Conservation (phyloP, 1,284 basidiomycete species). For the Ustilago xerochloae region DNA sequence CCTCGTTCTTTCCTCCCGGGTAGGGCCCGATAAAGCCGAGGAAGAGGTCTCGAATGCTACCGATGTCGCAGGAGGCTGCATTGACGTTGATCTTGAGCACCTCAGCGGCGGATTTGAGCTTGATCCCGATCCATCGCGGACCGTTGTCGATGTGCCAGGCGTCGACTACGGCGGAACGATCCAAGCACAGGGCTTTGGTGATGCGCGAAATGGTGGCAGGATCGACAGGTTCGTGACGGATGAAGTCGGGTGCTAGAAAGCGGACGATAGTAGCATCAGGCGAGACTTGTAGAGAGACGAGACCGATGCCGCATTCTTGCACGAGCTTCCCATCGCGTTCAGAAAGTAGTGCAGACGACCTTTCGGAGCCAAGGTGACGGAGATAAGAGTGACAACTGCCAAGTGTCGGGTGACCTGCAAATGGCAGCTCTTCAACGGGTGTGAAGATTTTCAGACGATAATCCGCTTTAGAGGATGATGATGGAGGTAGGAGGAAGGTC, state of each 20-base stretch:
- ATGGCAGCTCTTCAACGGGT: slow-evolving; percentile 52
- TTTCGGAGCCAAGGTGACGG: slow-evolving; percentile 18
- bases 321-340: slow-evolving; percentile 27
- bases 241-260: slow-evolving; percentile 48
- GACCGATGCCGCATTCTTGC: slow-evolving; percentile 58
- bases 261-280: slow-evolving; percentile 15
- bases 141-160: slow-evolving; percentile 58
- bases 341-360: background rate
- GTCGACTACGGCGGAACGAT: slow-evolving; percentile 24
- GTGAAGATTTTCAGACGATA: slow-evolving; percentile 61
- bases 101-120: slow-evolving; percentile 29
- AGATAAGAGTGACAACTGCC: slow-evolving; percentile 54
- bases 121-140: slow-evolving; percentile 56
- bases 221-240: slow-evolving; percentile 39
- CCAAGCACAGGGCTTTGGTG: slow-evolving; percentile 28
- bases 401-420: slow-evolving; percentile 62
- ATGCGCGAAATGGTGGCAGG: slow-evolving; percentile 16
- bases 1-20: slow-evolving; percentile 16
- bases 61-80: slow-evolving; percentile 10
- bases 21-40: slow-evolving; percentile 57
- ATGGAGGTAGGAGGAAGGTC: slow-evolving; percentile 53
- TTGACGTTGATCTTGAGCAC: slow-evolving; percentile 48
- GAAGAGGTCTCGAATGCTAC: slow-evolving; percentile 20
- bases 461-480: slow-evolving; percentile 31
- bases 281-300: slow-evolving; percentile 31